phyloP scores from a whole-genome alignment of 2,329 filamentous ascomycete species.

The Trichoderma atrobrunneum region DNA sequence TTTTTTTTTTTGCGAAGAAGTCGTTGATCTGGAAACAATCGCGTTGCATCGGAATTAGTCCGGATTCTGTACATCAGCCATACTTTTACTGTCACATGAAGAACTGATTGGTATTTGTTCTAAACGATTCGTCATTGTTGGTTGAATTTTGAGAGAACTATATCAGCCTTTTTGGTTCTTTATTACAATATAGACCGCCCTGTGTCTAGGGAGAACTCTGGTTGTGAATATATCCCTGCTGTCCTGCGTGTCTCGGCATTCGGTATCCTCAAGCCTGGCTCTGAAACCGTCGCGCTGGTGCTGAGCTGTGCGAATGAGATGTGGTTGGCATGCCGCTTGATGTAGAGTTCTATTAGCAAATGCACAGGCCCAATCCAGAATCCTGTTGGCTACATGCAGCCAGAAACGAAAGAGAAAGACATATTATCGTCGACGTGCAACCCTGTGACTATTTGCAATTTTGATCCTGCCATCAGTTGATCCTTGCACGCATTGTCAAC shows the following conservation, averaged over 20 bases:
- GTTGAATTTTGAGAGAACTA: background rate
- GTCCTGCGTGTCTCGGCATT: background rate
- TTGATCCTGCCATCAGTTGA: background rate
- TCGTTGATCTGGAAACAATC: too few relatives aligned
- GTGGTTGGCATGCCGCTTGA: background rate
- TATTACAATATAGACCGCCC: background rate
- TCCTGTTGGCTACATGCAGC: background rate
- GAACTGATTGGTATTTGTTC: background rate
- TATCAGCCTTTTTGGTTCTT: background rate
- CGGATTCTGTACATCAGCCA: background rate
- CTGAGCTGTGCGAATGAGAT: too few relatives aligned
- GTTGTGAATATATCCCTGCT: background rate
- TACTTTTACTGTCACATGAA: background rate
- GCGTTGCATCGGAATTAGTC: background rate
- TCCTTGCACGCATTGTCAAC: background rate
- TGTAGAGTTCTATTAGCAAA: background rate
- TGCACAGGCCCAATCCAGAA: background rate
- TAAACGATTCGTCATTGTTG: background rate
- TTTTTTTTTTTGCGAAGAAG: too few relatives aligned
- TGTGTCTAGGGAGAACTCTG: rapidly evolving
- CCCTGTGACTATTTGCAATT: background rate
- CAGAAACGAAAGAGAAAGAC: background rate
- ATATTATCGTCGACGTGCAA: background rate
- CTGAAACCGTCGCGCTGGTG: too few relatives aligned
- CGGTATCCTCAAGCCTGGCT: background rate